Base-by-base conservation (phyloP, 768 basidiomycete species). In the Boletus eberwhitei region DNA sequence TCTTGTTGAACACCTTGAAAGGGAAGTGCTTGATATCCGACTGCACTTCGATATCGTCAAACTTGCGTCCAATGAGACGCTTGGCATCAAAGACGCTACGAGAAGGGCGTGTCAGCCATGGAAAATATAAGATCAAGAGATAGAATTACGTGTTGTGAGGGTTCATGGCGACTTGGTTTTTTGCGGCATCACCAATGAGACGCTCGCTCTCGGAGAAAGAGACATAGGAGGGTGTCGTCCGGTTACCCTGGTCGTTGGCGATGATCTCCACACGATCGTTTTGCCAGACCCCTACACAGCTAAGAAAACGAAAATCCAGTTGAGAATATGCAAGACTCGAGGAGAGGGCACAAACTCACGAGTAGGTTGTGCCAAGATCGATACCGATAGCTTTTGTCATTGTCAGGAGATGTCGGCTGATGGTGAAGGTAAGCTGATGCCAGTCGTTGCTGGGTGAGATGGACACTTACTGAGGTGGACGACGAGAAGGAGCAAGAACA, bases 241-340 rank as follows among this genome's bases (percentile, higher is more conserved):
- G 88, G 79, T 96, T 92, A 71, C 90, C 90, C 79, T 92, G 90
- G 75, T 93, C 90, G 68, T 93, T 93, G 76, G 90, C 90, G 71
- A 98, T 98, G 79, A 97, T 97, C 78, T 97, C 95, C 61, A 97
- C 95, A 71, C 95, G 91, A 79, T 98, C 96, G 69, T 97, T 94
- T 82, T 95, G 92, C 94, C 95, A 98, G 59, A 98, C 95, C 82
- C 91, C 96, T 66, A 98, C 96, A 75, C 95, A 98, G n/a, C 91
- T 94, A 71, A 29, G 55, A 50, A 68, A 43, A 45, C 57, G 37
- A 21, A 58, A 53, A 36, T 53, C 35, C 36, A 41, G 45, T 41
- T 56, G 42, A 52, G 24, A 45, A 13, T 43, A 61, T 29, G 53
- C 44, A 61, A 39, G 5, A 5, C 8, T 13, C 13, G 17, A 34